Evolutionary conservation across 768 basidiomycete genomes (phyloP), one percentile per base, ranked within the genome.

Genomic region (Tylopilus subfusipes): DNA sequence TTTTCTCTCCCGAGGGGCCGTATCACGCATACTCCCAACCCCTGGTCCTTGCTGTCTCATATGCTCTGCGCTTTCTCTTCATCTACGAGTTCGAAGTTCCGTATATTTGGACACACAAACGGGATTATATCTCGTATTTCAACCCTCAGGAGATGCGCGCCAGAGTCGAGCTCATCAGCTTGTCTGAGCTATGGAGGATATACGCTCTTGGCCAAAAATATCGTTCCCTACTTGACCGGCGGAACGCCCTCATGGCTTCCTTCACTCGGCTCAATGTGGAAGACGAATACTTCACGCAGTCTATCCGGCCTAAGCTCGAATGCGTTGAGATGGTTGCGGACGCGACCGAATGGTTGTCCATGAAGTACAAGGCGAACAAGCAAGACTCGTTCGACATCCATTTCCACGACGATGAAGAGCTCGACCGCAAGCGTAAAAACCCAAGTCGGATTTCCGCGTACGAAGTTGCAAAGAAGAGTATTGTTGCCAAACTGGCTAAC

Each of bases 21-120:
- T 79, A 80, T 56, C 73, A 78, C 39, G 73, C 81, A 40, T 81
- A 90, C 54, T 80, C 86, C 38, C 75, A 79, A 30, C 80, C 84
- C 10, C 76, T 97, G 54, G 84, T 93, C 53, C 72, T 82, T 56
- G 90, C 94, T 4, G 90, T 98, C 55, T 83, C 86, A 2, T 82
- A 78, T 59, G 84, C 87, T 44, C 78, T 99, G 33, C 80, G 84
- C 31, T 90, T 84, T 67, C 78, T 98, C 51, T 95, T 98, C 71
- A 72, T 92, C 47, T 84, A 93, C 40, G 84, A 91, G 62, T 87
- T 90, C 59, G 97, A 99, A 69, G 95, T 98, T 8, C 93, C 97
- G 0, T 95, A 93, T 72, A 85, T 98, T 57, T 97, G 90, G 88
- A 83, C 85, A 18, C 93, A 98, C 76, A 91, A 90, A 63, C 82